A percentile compares a stretch with the other conserved stretches of the same genome.
These are phyloP conservation scores for Hysterangium stoloniferum DNA, from an alignment of 768 basidiomycete genomes.

Conservation along the genomic window DNA sequence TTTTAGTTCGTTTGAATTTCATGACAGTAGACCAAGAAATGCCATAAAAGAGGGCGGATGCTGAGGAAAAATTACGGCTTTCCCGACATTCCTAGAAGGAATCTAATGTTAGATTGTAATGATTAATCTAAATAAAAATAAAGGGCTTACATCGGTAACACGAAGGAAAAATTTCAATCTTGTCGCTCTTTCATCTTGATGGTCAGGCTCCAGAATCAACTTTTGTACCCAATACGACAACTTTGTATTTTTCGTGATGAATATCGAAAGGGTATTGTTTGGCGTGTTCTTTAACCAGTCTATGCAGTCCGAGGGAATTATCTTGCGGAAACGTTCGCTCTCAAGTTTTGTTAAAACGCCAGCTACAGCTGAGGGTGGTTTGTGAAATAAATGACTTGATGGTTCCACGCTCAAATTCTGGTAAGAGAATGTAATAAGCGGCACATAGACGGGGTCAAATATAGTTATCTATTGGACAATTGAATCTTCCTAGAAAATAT, in stretches of 20 bases:
- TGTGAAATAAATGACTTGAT: slow-evolving; percentile 20
- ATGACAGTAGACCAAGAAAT: slow-evolving; percentile 33
- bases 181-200: slow-evolving; percentile 29
- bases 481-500: slow-evolving; percentile 4
- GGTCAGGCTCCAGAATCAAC: slow-evolving; percentile 32
- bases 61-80: slow-evolving; percentile 36
- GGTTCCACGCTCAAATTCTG: neutral
- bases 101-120: neutral
- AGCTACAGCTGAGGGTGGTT: slow-evolving; percentile 33
- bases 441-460: too few relatives aligned
- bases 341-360: slow-evolving; percentile 37
- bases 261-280: slow-evolving; percentile 15
- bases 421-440: too few relatives aligned
- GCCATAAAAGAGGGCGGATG: slow-evolving; percentile 35
- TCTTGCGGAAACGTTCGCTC: slow-evolving; percentile 33
- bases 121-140: neutral
- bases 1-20: slow-evolving; percentile 28
- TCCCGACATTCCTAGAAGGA: slow-evolving; percentile 35
- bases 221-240: slow-evolving; percentile 34
- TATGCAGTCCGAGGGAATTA: slow-evolving; percentile 36
- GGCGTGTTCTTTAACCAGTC: slow-evolving; percentile 27
- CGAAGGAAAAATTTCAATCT: slow-evolving; percentile 39
- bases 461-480: neutral
- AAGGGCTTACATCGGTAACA: slow-evolving; percentile 30
- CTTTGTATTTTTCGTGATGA: slow-evolving; percentile 27